A percentile compares a stretch with the other conserved stretches of the same genome.
Evolutionary conservation across 1,284 basidiomycete species (phyloP).

Genomic region (Ustilago cynodontis): DNA sequence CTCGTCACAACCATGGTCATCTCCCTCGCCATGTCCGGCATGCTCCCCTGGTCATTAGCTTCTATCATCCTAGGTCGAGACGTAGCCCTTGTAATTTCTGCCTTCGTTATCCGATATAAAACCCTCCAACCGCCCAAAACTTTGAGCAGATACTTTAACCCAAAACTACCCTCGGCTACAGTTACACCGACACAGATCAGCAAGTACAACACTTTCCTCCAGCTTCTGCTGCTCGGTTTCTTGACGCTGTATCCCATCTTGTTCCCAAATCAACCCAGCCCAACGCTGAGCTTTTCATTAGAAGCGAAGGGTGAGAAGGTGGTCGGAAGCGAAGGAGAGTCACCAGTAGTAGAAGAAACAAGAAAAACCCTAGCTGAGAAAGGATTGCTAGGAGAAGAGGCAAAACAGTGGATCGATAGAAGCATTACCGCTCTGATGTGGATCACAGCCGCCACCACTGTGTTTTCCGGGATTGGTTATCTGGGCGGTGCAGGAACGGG

Average conservation of each 20-base stretch:
- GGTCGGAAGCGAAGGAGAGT: background rate
- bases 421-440: slow-evolving; percentile 74
- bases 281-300: slow-evolving; percentile 8
- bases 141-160: slow-evolving; percentile 90
- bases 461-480: slow-evolving; percentile 92
- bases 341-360: background rate
- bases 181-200: slow-evolving; percentile 81
- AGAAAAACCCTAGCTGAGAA: background rate
- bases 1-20: slow-evolving; percentile 94
- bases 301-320: background rate
- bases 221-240: slow-evolving; percentile 87
- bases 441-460: slow-evolving; percentile 86
- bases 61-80: slow-evolving; percentile 90
- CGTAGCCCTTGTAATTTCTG: slow-evolving; percentile 85
- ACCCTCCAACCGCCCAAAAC: slow-evolving; percentile 92
- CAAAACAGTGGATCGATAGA: slow-evolving; percentile 45
- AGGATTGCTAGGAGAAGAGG: background rate
- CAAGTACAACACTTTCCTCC: slow-evolving; percentile 87
- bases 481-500: slow-evolving; percentile 69
- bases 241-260: slow-evolving; percentile 87
- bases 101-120: slow-evolving; percentile 93
- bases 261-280: slow-evolving; percentile 69
- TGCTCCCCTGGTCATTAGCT: slow-evolving; percentile 87
- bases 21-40: slow-evolving; percentile 82
- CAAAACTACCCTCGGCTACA: slow-evolving; percentile 91